A percentile compares a stretch with the other conserved stretches of the same genome.
Conservation (phyloP, 1,139 yeast genomes). For the Protomyces gravidus region DNA sequence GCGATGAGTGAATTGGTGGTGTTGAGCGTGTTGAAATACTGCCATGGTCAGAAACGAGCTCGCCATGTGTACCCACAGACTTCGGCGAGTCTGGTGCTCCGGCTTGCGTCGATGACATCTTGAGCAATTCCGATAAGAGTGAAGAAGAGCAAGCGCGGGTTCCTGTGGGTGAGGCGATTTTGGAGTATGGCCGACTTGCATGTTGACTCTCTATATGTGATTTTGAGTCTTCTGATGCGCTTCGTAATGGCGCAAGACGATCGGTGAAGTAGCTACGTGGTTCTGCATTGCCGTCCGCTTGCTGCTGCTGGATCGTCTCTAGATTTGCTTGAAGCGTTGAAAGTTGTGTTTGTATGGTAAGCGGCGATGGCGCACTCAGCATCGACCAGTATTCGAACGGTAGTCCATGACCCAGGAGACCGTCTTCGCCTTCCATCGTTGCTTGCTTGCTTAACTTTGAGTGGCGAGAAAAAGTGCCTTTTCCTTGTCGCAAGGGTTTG, state of each 20-base stretch:
- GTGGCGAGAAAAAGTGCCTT: no score
- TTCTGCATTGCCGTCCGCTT: not conserved
- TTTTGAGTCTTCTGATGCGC: no score
- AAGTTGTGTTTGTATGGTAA: not conserved
- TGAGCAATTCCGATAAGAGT: constrained; percentile 14
- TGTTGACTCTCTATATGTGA: no score
- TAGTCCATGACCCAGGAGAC: not conserved
- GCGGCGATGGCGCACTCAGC: not conserved
- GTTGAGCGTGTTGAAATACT: constrained; percentile 18
- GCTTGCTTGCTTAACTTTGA: not conserved
- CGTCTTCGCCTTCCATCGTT: not conserved
- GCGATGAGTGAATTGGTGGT: constrained; percentile 19
- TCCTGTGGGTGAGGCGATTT: constrained; percentile 8
- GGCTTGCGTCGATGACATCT: constrained; percentile 1
- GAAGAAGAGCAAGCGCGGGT: constrained; percentile 24
- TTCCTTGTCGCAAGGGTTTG: no score
- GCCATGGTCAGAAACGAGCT: constrained; percentile 20
- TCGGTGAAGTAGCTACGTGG: not conserved
- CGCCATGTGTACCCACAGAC: constrained; percentile 7
- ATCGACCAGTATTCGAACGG: constrained; percentile 1
- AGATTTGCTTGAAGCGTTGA: not conserved
- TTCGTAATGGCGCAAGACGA: not conserved
- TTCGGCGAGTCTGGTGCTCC: not conserved
- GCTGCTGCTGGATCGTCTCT: not conserved
- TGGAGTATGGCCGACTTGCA: constrained; percentile 4